Evolutionary conservation across 805 yeast genomes (phyloP), one percentile per base, ranked within the genome.

Genomic region (Hanseniaspora jakobsenii): DNA sequence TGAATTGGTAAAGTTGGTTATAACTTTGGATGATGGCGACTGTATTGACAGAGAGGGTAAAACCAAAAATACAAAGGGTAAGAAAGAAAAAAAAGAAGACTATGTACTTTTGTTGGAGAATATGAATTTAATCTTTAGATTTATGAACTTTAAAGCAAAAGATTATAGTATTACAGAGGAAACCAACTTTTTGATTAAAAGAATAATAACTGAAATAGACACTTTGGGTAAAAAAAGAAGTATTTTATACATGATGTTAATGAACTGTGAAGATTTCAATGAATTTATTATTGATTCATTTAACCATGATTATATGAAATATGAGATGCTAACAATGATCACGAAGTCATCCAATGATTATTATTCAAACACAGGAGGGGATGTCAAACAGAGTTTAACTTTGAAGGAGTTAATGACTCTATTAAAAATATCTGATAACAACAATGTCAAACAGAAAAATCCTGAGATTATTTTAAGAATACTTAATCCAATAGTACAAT

Each of bases 401-500:
- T 17, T 39, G 12, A 40, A 34, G 5, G 32, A 36, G 5, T 21
- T 46, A 12, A 22, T 42, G 6, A 39, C 22, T 21, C 19, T 46
- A 1, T 21, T 39, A 17, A 32, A 36, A 28, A 35, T 36, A 4
- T 19, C 41, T 41, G 49, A 39, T 29, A 38, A 39, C 12, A 52
- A 49, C 17, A 51, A 50, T 9, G 63, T 28, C 66, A 66, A 48
- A 55, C 67, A 21, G 21, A 52, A 54, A 8, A 69, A 68, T 36
- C 81, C 76, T 53, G 82, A 81, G 52, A 69, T 71, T 46, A 58
- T 89, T 3, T 77, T 89, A 17, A 79, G 81, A 53, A 58, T 84
- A 10, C 64, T 84, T 2, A 91, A 81, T 55, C 65, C 81, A 48
- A 57, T 86, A 3, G 67, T 70, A 46, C 66, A 68, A 48, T 64